phyloP scores from a whole-genome alignment of 2,329 filamentous ascomycete species.

The Endocalyx cinctus region DNA sequence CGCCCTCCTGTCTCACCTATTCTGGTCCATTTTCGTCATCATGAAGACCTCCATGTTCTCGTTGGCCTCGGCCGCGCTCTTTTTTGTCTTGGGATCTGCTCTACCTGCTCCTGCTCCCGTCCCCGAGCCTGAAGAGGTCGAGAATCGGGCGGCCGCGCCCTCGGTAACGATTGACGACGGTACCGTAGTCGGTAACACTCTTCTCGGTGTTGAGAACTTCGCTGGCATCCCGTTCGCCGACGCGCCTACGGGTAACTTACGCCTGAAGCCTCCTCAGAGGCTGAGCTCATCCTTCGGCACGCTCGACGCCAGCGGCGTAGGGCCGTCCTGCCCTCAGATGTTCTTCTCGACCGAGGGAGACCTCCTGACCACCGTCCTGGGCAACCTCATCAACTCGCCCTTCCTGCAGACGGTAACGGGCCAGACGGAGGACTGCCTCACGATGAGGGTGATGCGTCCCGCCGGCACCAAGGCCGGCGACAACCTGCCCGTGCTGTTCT shows the following conservation, averaged over 20 bases:
- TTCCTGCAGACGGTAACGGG: conserved; percentile 52
- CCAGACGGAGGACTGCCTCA: conserved; percentile 61
- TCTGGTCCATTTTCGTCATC: too few relatives aligned
- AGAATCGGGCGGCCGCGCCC: too few relatives aligned
- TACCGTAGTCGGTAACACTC: conserved; percentile 23
- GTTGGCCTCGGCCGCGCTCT: too few relatives aligned
- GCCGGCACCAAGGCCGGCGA: conserved; percentile 46
- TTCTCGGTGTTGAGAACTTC: conserved; percentile 57
- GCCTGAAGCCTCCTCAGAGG: conserved; percentile 64
- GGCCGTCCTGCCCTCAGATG: conserved; percentile 69
- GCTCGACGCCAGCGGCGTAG: conserved; percentile 52
- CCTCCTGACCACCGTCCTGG: conserved; percentile 38
- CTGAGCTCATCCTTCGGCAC: conserved; percentile 53
- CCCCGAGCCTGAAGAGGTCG: too few relatives aligned
- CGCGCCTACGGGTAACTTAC: conserved; percentile 60
- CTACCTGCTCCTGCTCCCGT: too few relatives aligned
- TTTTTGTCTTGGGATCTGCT: too few relatives aligned
- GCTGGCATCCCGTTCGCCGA: conserved; percentile 72
- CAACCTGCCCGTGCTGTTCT: conserved; percentile 64
- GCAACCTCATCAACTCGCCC: conserved; percentile 48
- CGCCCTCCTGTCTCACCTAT: too few relatives aligned
- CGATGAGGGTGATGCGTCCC: conserved; percentile 56
- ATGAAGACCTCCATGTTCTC: too few relatives aligned
- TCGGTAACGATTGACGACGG: too few relatives aligned
- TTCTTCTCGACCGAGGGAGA: conserved; percentile 43